A percentile compares a stretch with the other conserved stretches of the same genome.
Evolutionary conservation across 1,284 basidiomycete species (phyloP).

Genomic region (Leccinum subspadiceum): DNA sequence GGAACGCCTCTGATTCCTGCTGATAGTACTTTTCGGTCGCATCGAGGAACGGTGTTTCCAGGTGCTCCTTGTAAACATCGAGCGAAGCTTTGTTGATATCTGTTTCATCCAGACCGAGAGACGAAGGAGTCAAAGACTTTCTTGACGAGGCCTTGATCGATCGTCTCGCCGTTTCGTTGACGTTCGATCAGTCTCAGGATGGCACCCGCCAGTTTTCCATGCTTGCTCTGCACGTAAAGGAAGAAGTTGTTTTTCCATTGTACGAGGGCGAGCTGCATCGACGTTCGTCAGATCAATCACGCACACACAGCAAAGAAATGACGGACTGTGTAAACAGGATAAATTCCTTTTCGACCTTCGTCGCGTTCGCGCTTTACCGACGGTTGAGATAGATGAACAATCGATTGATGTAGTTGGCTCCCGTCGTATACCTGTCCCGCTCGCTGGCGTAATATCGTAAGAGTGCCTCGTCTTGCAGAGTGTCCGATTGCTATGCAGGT

Average conservation of each 20-base stretch:
- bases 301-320: background rate
- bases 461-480: slow-evolving; percentile 82
- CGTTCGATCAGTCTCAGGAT: slow-evolving; percentile 88
- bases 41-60: slow-evolving; percentile 87
- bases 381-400: slow-evolving; percentile 97
- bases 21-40: slow-evolving; percentile 93
- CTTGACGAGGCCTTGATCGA: slow-evolving; percentile 93
- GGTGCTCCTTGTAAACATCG: slow-evolving; percentile 93
- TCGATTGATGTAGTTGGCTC: slow-evolving; percentile 94
- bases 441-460: slow-evolving; percentile 90
- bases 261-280: slow-evolving; percentile 80
- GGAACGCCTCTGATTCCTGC: slow-evolving; percentile 87
- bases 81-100: slow-evolving; percentile 92
- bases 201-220: slow-evolving; percentile 83
- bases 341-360: slow-evolving; percentile 94
- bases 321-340: slow-evolving; percentile 92
- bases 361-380: slow-evolving; percentile 98
- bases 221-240: slow-evolving; percentile 78
- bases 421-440: slow-evolving; percentile 97
- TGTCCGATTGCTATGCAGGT: slow-evolving; percentile 65
- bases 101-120: slow-evolving; percentile 79
- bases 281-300: slow-evolving; percentile 7
- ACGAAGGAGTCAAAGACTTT: slow-evolving; percentile 97
- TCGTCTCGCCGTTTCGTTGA: slow-evolving; percentile 92
- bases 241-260: slow-evolving; percentile 97